Percentiles rank a stretch among this genome's conserved stretches.
phyloP scores from a whole-genome alignment of 2,329 filamentous ascomycete genomes.

The Xylariaceae sp. region DNA sequence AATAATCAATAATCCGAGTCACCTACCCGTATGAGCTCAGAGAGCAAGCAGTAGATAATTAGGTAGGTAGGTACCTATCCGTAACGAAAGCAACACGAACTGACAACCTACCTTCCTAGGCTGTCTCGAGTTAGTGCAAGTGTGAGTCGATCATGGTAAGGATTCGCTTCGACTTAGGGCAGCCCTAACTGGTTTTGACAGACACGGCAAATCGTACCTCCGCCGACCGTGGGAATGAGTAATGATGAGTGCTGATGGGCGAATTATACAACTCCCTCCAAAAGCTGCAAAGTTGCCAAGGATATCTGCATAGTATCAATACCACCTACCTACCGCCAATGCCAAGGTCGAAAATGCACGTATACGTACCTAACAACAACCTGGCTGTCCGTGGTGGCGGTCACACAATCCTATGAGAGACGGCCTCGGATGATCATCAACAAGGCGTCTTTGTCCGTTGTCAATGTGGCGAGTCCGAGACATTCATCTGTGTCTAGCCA shows the following conservation, averaged over 20 bases:
- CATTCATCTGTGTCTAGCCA: slow-evolving; percentile 14
- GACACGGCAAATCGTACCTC: background rate
- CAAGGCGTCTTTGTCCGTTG: background rate
- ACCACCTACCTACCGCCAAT: slow-evolving; percentile 11
- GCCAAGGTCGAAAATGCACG: background rate
- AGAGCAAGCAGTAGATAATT: background rate
- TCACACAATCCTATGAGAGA: background rate
- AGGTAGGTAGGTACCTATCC: too few relatives aligned
- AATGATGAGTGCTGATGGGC: background rate
- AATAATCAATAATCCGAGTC: background rate
- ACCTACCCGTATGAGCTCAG: background rate
- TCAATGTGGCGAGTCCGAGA: slow-evolving; percentile 20
- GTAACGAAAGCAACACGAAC: too few relatives aligned
- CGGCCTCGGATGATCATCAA: background rate
- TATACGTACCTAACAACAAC: too few relatives aligned
- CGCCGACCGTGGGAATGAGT: background rate
- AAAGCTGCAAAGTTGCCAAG: background rate
- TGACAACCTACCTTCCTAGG: too few relatives aligned
- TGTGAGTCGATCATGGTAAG: background rate
- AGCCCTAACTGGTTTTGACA: background rate
- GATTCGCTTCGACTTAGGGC: background rate
- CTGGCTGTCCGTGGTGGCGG: background rate
- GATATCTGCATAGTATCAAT: slow-evolving; percentile 5
- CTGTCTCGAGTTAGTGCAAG: background rate
- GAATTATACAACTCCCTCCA: slow-evolving; percentile 6